Percentiles rank a stretch among this genome's conserved stretches.
Evolutionary conservation across 306 rosid species (phyloP).

Genomic region (Pyrus communis): DNA sequence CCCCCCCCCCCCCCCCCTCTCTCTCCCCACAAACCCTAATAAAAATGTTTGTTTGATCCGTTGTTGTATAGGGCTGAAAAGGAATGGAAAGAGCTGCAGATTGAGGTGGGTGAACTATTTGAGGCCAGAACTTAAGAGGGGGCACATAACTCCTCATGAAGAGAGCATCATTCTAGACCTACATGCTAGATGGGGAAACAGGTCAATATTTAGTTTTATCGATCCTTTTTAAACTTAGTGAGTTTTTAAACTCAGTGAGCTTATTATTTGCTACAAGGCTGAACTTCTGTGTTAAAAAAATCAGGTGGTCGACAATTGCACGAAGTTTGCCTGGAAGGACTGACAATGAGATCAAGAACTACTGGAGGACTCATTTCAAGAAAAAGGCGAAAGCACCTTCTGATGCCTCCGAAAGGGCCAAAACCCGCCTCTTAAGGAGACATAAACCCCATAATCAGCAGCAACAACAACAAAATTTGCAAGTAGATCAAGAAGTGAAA

Average conservation of each 20-base stretch:
- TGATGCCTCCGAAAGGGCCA: conserved; percentile 46
- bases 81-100: conserved; percentile 97
- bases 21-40: too few relatives aligned
- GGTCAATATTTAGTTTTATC: conserved; percentile 30
- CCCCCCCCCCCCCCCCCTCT: too few relatives aligned
- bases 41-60: too few relatives aligned
- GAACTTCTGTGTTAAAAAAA: neutral
- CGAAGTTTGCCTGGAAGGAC: conserved; percentile 92
- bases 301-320: conserved; percentile 97
- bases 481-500: conserved; percentile 42
- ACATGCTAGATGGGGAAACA: conserved; percentile 94
- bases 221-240: too few relatives aligned
- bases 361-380: conserved; percentile 94
- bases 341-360: conserved; percentile 85
- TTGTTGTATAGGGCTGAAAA: conserved; percentile 53
- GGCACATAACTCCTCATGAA: conserved; percentile 93
- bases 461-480: conserved; percentile 26
- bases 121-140: conserved; percentile 92
- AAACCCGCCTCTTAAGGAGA: conserved; percentile 44
- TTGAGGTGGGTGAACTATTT: conserved; percentile 93
- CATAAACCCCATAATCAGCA: conserved; percentile 57
- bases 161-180: conserved; percentile 74
- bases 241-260: too few relatives aligned
- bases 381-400: conserved; percentile 46
- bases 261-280: neutral